Conservation (phyloP, 139 green algal species). For the Eudorina sp. region DNA sequence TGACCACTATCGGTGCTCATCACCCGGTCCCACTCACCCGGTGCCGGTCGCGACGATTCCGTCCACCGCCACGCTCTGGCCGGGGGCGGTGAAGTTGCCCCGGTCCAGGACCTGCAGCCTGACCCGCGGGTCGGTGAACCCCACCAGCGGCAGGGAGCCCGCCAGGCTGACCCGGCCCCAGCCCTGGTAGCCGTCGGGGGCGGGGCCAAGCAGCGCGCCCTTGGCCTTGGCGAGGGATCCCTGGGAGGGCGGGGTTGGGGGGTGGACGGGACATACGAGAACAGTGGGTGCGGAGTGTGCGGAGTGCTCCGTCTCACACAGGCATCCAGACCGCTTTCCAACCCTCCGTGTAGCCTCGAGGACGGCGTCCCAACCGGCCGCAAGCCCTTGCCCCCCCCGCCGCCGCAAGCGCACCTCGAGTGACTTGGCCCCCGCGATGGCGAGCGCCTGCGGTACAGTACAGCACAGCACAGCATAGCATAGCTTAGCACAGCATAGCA, state of each 20-base stretch:
- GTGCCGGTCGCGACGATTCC: slow-evolving; percentile 72
- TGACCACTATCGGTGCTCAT: too few relatives aligned
- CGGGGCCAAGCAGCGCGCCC: neutral
- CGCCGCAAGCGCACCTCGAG: neutral
- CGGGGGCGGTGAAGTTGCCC: neutral
- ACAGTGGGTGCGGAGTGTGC: too few relatives aligned
- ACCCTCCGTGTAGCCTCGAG: too few relatives aligned
- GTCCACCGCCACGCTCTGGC: neutral
- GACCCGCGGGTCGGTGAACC: slow-evolving; percentile 41
- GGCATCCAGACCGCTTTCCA: too few relatives aligned
- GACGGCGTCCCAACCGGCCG: too few relatives aligned
- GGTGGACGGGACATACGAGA: too few relatives aligned
- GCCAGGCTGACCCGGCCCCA: slow-evolving; percentile 41
- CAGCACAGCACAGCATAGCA: neutral
- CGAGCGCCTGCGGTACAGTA: neutral
- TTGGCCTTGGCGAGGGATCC: neutral
- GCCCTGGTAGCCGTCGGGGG: slow-evolving; percentile 40
- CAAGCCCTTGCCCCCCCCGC: too few relatives aligned
- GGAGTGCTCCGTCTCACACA: too few relatives aligned
- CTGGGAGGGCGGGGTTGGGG: neutral
- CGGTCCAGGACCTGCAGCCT: slow-evolving; percentile 20
- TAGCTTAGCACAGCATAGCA: too few relatives aligned
- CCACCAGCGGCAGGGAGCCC: slow-evolving; percentile 52
- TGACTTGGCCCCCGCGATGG: slow-evolving; percentile 6
- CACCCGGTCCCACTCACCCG: neutral